Evolutionary conservation across 805 yeast genomes (phyloP), one percentile per base, ranked within the genome.

Genomic region (Ogataea glucozyma): DNA sequence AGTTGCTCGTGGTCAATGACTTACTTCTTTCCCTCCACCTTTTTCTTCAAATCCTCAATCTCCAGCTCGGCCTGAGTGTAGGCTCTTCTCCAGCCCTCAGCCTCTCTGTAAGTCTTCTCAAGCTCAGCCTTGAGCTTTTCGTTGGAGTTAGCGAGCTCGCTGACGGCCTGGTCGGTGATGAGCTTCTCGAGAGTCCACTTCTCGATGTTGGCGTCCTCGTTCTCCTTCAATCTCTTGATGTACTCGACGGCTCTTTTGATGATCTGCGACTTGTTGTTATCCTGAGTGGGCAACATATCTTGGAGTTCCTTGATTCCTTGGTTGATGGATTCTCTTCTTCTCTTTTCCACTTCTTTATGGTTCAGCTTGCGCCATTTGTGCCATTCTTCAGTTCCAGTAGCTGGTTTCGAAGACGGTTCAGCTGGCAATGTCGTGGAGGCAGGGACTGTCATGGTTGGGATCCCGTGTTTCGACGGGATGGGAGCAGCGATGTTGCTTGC

Each of bases 101-200:
- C 82, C 61, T 90, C 97, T 53, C 95, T 76, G 73, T 91, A 91
- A 12, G 97, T 95, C 60, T 88, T 82, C 54, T 88, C 95, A 56
- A 91, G 76, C 67, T 90, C 97, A 41, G 75, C 76, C 68, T 88
- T 89, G 62, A 91, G 75, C 66, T 88, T 85, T 57, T 88, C 96
- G 69, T 90, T 91, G 11, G 89, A 80, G 31, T 86, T 81, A 40
- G 86, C 78, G 53, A 91, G 75, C 65, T 90, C 96, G 49, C 85
- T 79, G 40, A 89, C 84, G 10, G 91, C 89, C 67, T 91, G 98
- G 64, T 90, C 97, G 26, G 91, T 84, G 50, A 89, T 74, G 49
- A 93, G 75, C 69, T 91, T 91, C 65, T 91, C 97, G 58, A 91
- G 73, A 5, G 97, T 90, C 88, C 95, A 88, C 70, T 93, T 91